Conservation (phyloP, 2,329 filamentous ascomycete species). For the Alternaria solani region DNA sequence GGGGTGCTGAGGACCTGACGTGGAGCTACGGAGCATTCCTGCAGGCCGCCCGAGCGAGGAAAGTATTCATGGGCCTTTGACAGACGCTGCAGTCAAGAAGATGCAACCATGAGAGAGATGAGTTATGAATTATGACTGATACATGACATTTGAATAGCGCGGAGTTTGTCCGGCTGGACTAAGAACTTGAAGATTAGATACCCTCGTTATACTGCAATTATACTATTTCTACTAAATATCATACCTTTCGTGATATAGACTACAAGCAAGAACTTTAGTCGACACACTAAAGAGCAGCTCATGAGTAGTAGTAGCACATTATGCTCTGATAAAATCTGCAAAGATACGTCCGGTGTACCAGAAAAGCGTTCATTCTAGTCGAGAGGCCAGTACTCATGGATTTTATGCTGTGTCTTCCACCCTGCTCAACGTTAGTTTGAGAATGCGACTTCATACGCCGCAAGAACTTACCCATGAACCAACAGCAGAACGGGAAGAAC, state of each 20-base stretch:
- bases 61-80: conserved; percentile 17
- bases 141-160: conserved; percentile 1
- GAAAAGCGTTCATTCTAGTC: conserved; percentile 3
- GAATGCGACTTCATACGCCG: not conserved
- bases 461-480: conserved; percentile 44
- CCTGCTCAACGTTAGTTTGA: not conserved
- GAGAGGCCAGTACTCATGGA: conserved; percentile 31
- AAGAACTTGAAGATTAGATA: conserved; percentile 6
- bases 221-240: not conserved
- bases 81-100: not conserved
- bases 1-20: conserved; percentile 54
- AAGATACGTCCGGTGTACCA: not conserved
- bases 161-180: not conserved
- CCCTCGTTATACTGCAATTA: conserved; percentile 6
- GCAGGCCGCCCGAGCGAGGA: conserved; percentile 50
- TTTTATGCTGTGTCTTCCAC: conserved; percentile 16
- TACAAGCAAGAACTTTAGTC: not conserved
- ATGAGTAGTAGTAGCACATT: not conserved
- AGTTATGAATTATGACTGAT: conserved; percentile 19
- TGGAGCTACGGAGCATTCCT: conserved; percentile 58
- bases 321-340: not conserved
- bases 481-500: conserved; percentile 62
- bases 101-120: conserved; percentile 4
- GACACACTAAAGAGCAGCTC: not conserved
- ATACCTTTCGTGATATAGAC: not conserved